Conservation (phyloP, 805 yeast species). For the Wickerhamomyces chaumierensis region DNA sequence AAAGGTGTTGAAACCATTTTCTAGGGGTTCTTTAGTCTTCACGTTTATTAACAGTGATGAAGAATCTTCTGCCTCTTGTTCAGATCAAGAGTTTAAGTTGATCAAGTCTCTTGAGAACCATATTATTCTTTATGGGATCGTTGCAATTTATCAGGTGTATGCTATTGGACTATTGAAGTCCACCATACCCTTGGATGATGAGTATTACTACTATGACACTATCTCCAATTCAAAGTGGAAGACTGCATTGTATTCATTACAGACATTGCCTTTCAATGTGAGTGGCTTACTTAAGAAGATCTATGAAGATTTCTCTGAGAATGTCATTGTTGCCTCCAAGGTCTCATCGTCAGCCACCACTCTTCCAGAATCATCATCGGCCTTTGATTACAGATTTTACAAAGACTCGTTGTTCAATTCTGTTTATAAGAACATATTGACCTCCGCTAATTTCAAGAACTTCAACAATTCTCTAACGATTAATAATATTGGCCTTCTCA, state of each 20-base stretch:
- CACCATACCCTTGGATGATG: slow-evolving; percentile 32
- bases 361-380: too few species aligned
- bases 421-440: neutral
- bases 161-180: slow-evolving; percentile 24
- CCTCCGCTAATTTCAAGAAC: slow-evolving; percentile 5
- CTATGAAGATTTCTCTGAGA: slow-evolving; percentile 15
- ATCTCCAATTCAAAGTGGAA: slow-evolving; percentile 23
- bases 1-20: slow-evolving; percentile 5
- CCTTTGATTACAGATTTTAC: slow-evolving; percentile 4
- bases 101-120: slow-evolving; percentile 17
- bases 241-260: slow-evolving; percentile 27
- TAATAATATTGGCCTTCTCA: neutral
- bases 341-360: too few species aligned
- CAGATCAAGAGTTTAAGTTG: slow-evolving; percentile 7
- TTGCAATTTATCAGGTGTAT: slow-evolving; percentile 23
- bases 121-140: slow-evolving; percentile 20
- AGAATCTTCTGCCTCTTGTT: too few species aligned
- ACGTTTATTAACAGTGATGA: too few species aligned
- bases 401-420: slow-evolving; percentile 6
- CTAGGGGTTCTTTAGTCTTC: slow-evolving; percentile 4
- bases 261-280: slow-evolving; percentile 23
- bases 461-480: neutral
- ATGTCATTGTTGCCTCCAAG: neutral
- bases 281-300: slow-evolving; percentile 9
- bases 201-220: slow-evolving; percentile 35